A percentile compares a stretch with the other conserved stretches of the same genome.
Conservation (phyloP, 768 basidiomycete species). For the Suillus subluteus region DNA sequence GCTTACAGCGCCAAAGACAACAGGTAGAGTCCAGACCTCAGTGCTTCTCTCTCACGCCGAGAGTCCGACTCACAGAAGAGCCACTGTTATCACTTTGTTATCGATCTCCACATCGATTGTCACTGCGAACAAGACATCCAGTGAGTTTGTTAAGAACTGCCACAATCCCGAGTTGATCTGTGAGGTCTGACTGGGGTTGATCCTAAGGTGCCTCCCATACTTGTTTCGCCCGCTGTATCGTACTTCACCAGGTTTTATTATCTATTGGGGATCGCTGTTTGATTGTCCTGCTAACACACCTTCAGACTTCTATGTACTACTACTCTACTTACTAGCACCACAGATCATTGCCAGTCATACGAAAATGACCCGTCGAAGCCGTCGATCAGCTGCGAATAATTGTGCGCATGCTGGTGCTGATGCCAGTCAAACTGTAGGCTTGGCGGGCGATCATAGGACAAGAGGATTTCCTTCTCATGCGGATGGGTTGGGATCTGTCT, state of each 20-base stretch:
- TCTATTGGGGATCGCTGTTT: not conserved
- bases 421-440: not conserved
- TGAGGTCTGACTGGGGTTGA: not conserved
- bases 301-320: not conserved
- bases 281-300: not conserved
- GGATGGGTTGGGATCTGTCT: not conserved
- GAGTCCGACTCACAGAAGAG: too few relatives aligned
- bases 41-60: not conserved
- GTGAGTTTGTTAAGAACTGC: not conserved
- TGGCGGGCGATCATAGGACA: not conserved
- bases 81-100: not conserved
- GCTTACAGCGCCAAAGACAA: not conserved
- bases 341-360: not conserved
- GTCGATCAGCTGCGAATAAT: not conserved
- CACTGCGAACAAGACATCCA: not conserved
- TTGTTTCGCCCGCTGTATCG: not conserved
- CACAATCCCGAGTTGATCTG: not conserved
- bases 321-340: not conserved
- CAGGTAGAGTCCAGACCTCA: not conserved
- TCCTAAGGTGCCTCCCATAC: not conserved
- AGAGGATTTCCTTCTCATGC: not conserved
- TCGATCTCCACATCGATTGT: not conserved
- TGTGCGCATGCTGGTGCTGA: not conserved
- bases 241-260: not conserved
- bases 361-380: not conserved